phyloP scores from a whole-genome alignment of 805 yeast genomes.

The Cyberlindnera americana region DNA sequence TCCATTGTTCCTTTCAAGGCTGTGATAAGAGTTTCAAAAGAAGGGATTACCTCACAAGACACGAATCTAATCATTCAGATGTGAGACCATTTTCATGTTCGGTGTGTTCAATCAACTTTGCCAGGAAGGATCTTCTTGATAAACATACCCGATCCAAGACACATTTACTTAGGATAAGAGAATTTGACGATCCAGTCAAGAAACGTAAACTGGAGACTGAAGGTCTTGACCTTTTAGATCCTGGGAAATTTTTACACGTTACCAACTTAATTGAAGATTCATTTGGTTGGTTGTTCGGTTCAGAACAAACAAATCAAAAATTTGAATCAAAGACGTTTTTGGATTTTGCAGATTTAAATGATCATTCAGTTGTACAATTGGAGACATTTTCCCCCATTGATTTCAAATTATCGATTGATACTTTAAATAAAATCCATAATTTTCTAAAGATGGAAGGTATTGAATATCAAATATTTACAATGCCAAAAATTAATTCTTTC shows the following conservation, averaged over 20 bases:
- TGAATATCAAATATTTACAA: conserved; percentile 3
- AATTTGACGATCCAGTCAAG: no score
- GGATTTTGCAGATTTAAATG: conserved; percentile 3
- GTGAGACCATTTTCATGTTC: conserved; percentile 29
- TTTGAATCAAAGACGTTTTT: neutral
- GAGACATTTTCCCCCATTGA: neutral
- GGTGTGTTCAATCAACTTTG: conserved; percentile 27
- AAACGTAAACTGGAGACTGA: no score
- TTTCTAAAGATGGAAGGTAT: conserved; percentile 1
- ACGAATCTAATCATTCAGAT: conserved; percentile 30
- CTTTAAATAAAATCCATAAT: conserved; percentile 1
- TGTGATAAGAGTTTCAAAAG: conserved; percentile 30
- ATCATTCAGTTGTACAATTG: neutral
- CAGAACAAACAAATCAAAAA: no score
- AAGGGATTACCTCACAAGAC: conserved; percentile 34
- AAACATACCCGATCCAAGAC: conserved; percentile 29
- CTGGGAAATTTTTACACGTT: conserved; percentile 14
- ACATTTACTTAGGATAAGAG: conserved; percentile 10
- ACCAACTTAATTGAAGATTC: conserved; percentile 23
- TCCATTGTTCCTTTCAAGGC: conserved; percentile 18
- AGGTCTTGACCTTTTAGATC: no score
- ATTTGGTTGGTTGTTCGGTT: conserved; percentile 27
- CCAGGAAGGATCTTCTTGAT: conserved; percentile 32
- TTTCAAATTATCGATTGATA: conserved; percentile 5
- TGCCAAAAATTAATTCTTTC: conserved; percentile 18